Conservation (phyloP, 352 stramenopile species). For the Pythium chondricola region DNA sequence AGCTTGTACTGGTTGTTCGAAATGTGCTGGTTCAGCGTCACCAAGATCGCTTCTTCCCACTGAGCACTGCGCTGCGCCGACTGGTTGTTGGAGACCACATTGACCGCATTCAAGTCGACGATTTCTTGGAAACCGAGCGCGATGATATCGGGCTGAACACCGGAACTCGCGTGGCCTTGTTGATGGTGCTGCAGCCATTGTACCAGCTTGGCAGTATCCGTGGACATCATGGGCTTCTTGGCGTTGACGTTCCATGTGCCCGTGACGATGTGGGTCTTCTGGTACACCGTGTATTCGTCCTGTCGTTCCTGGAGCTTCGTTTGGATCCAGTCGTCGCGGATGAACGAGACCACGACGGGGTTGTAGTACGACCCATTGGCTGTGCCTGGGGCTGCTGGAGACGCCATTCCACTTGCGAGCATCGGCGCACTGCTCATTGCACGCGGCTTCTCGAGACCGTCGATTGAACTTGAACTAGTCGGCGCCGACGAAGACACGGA, state of each 20-base stretch:
- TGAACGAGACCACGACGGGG: constrained; percentile 77
- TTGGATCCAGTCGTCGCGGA: constrained; percentile 85
- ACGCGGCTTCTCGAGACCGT: constrained; percentile 2
- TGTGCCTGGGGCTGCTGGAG: neutral
- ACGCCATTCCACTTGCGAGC: neutral
- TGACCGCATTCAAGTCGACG: constrained; percentile 99
- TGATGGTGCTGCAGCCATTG: constrained; percentile 57
- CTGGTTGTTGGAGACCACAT: constrained; percentile 97
- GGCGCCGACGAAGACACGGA: neutral
- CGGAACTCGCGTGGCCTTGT: neutral
- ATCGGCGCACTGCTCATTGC: constrained; percentile 8
- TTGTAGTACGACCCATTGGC: constrained; percentile 70
- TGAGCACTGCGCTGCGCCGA: constrained; percentile 86
- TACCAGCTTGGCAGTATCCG: constrained; percentile 47
- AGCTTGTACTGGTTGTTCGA: constrained; percentile 44
- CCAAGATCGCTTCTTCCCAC: constrained; percentile 88
- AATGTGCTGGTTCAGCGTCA: constrained; percentile 85
- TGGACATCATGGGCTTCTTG: constrained; percentile 91
- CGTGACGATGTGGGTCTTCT: constrained; percentile 47
- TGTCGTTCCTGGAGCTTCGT: constrained; percentile 62
- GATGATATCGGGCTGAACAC: constrained; percentile 47
- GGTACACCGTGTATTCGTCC: constrained; percentile 57
- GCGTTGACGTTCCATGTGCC: constrained; percentile 99
- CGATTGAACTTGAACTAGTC: neutral
- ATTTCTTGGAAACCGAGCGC: constrained; percentile 97